A percentile compares a stretch with the other conserved stretches of the same genome.
These are phyloP conservation scores for Didymella sp. DNA, from an alignment of 2,329 filamentous ascomycete genomes.

Conservation along the genomic window DNA sequence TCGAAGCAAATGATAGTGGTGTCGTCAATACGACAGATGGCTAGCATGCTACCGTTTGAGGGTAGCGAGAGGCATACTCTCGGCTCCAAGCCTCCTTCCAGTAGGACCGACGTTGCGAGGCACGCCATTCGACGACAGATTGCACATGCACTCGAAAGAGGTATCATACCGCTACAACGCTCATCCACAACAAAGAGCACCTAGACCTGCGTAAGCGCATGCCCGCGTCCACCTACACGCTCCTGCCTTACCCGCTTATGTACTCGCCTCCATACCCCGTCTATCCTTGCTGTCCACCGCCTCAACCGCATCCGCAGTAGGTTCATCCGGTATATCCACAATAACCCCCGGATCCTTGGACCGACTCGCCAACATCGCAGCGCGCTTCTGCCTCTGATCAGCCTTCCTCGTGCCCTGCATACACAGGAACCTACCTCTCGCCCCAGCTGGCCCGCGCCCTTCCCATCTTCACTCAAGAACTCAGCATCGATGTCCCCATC, in stretches of 20 bases:
- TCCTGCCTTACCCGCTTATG: not conserved
- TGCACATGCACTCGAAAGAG: not conserved
- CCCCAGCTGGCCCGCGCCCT: constrained; percentile 24
- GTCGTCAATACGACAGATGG: not conserved
- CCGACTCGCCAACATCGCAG: constrained; percentile 46
- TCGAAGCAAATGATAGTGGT: not conserved
- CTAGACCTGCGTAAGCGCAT: not conserved
- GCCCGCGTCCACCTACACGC: not conserved
- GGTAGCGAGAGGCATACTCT: not conserved
- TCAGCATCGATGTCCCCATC: constrained; percentile 42
- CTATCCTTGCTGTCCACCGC: constrained; percentile 38
- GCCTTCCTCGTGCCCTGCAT: not conserved
- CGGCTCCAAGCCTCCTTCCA: not conserved
- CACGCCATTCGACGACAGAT: not conserved
- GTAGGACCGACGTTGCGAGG: not conserved
- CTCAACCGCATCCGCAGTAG: constrained; percentile 55
- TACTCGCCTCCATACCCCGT: constrained; percentile 4
- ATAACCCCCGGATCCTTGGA: constrained; percentile 55
- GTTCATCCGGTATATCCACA: constrained; percentile 54
- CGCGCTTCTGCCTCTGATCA: constrained; percentile 45
- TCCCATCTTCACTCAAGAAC: constrained; percentile 35
- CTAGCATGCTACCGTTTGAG: not conserved
- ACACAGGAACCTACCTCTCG: constrained; percentile 33
- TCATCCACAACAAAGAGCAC: not conserved
- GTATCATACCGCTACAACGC: not conserved